phyloP scores from a whole-genome alignment of 2,329 filamentous ascomycete species.

The Aspergillus udagawae region DNA sequence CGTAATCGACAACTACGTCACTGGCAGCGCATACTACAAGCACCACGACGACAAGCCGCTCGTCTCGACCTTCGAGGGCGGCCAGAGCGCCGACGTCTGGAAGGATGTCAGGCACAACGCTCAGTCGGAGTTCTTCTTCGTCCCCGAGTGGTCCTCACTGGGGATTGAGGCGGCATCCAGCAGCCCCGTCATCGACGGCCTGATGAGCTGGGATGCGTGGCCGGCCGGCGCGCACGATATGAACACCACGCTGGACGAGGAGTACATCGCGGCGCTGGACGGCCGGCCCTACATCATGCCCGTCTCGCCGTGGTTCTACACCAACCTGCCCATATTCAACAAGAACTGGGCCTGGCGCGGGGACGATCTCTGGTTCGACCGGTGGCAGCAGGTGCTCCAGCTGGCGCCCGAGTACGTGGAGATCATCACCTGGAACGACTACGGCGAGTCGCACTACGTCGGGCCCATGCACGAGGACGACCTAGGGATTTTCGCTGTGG shows the following conservation, averaged over 20 bases:
- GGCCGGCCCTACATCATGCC: conserved; percentile 50
- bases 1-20: conserved; percentile 22
- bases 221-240: conserved; percentile 34
- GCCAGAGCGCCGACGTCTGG: conserved; percentile 43
- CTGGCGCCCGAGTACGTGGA: conserved; percentile 51
- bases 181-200: conserved; percentile 32
- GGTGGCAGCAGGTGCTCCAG: conserved; percentile 54
- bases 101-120: conserved; percentile 34
- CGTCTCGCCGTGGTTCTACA: conserved; percentile 56
- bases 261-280: conserved; percentile 35
- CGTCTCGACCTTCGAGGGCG: conserved; percentile 46
- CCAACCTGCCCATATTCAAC: conserved; percentile 51
- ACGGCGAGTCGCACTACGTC: conserved; percentile 59
- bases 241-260: conserved; percentile 34
- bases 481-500: conserved; percentile 32
- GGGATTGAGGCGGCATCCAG: conserved; percentile 21
- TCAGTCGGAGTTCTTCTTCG: conserved; percentile 38
- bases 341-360: conserved; percentile 63
- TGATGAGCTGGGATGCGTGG: conserved; percentile 45
- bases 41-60: conserved; percentile 28
- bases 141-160: conserved; percentile 45
- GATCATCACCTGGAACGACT: conserved; percentile 61
- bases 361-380: conserved; percentile 57
- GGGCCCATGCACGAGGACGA: conserved; percentile 45
- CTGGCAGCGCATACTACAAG: conserved; percentile 23